Evolutionary conservation across 805 yeast genomes (phyloP).

Genomic region (Metschnikowia bowlesiae): DNA sequence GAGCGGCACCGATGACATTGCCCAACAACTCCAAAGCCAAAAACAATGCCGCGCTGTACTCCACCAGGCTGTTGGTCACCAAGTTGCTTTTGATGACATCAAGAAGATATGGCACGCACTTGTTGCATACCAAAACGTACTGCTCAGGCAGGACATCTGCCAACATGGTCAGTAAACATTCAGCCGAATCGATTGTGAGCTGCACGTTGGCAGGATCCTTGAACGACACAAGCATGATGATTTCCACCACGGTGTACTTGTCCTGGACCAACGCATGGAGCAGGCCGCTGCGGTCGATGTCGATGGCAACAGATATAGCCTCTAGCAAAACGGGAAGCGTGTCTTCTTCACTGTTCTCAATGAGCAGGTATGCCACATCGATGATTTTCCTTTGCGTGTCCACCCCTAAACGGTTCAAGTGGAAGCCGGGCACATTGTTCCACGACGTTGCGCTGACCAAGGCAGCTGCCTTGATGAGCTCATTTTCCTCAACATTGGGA

Average conservation of each 20-base stretch:
- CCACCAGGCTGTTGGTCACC: conserved; percentile 24
- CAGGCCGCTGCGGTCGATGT: conserved; percentile 27
- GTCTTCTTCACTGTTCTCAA: conserved; percentile 71
- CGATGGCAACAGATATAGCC: conserved; percentile 55
- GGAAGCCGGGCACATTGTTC: conserved; percentile 20
- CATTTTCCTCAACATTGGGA: conserved; percentile 1
- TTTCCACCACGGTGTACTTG: conserved; percentile 39
- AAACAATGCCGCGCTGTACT: conserved; percentile 57
- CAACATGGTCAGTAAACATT: conserved; percentile 61
- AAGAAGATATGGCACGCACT: conserved; percentile 49
- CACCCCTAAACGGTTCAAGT: conserved; percentile 15
- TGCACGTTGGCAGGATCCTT: conserved; percentile 75
- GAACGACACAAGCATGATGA: conserved; percentile 61
- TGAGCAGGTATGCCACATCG: conserved; percentile 40
- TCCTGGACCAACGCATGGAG: conserved; percentile 15
- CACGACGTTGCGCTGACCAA: conserved; percentile 55
- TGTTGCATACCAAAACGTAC: conserved; percentile 46
- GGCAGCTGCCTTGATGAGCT: conserved; percentile 27
- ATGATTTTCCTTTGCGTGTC: conserved; percentile 32
- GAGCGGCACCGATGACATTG: conserved; percentile 44
- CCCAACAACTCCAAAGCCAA: conserved; percentile 56
- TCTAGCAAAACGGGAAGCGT: conserved; percentile 72
- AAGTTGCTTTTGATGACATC: conserved; percentile 29
- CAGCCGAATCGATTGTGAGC: conserved; percentile 60
- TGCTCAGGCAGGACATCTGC: conserved; percentile 39